Conservation (phyloP, 164 flowering plant genomes). For the Santalum album region DNA sequence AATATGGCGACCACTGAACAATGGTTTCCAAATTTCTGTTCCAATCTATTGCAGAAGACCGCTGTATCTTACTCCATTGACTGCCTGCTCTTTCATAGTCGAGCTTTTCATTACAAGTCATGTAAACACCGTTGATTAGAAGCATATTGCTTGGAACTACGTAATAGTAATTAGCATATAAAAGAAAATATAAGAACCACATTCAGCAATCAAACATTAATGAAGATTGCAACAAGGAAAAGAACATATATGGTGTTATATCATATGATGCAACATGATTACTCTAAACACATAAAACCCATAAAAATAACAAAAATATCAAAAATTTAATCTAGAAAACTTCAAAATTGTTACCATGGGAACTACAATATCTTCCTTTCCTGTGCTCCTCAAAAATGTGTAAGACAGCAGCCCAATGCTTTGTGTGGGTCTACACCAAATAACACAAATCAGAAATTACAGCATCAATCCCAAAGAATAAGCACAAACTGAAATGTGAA, state of each 20-base stretch:
- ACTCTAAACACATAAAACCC: not conserved
- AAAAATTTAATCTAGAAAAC: no score
- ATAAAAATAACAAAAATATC: not conserved
- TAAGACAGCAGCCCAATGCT: slow-evolving; percentile 86
- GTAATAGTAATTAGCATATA: not conserved
- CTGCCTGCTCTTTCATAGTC: slow-evolving; percentile 50
- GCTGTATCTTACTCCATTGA: slow-evolving; percentile 43
- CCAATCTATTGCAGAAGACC: slow-evolving; percentile 57
- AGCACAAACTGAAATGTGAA: not conserved
- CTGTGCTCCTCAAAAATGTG: slow-evolving; percentile 72
- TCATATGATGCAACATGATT: not conserved
- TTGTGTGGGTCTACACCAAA: slow-evolving; percentile 49
- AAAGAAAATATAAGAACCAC: not conserved
- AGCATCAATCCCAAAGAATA: not conserved
- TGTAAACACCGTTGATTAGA: not conserved
- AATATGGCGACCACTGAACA: slow-evolving; percentile 82
- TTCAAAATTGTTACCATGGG: slow-evolving; percentile 57
- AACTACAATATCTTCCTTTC: slow-evolving; percentile 89
- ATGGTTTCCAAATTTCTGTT: slow-evolving; percentile 59
- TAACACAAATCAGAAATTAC: not conserved
- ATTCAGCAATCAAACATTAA: not conserved
- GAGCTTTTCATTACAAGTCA: slow-evolving; percentile 34
- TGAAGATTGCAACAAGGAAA: no score
- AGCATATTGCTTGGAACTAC: not conserved
- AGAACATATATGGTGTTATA: not conserved